phyloP scores from a whole-genome alignment of 352 stramenopile genomes.

The Phytopythium ostracodes region DNA sequence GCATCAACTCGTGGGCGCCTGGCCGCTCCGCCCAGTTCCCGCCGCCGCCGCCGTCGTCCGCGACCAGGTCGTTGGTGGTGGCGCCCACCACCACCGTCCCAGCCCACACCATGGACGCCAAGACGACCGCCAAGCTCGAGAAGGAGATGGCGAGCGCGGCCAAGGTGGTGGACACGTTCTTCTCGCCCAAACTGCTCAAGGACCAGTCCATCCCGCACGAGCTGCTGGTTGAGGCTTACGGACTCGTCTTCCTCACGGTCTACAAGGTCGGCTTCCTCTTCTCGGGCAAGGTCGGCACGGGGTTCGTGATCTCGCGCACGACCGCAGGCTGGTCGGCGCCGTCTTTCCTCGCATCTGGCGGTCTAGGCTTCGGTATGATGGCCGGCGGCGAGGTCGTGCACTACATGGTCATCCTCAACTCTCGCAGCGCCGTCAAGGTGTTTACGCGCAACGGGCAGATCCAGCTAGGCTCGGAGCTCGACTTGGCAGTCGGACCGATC shows the following conservation, averaged over 20 bases:
- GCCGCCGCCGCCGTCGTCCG: conserved; percentile 2
- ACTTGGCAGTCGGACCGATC: conserved; percentile 66
- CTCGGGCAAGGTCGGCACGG: conserved; percentile 72
- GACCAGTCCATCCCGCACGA: conserved; percentile 81
- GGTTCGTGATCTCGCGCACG: conserved; percentile 74
- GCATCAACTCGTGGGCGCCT: conserved; percentile 54
- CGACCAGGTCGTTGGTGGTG: conserved; percentile 7
- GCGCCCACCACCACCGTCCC: conserved; percentile 24
- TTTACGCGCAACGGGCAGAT: conserved; percentile 78
- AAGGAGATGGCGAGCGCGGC: conserved; percentile 61
- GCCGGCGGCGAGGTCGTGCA: conserved; percentile 75
- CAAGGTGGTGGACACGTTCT: conserved; percentile 67
- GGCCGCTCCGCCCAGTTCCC: background rate
- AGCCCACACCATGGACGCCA: conserved; percentile 50
- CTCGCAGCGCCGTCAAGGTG: conserved; percentile 66
- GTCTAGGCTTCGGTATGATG: conserved; percentile 82
- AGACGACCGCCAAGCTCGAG: conserved; percentile 51
- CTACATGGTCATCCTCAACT: conserved; percentile 82
- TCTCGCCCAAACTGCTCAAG: conserved; percentile 69
- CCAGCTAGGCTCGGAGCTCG: conserved; percentile 68
- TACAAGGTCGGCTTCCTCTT: conserved; percentile 82
- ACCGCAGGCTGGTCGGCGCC: conserved; percentile 69
- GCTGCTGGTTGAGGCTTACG: conserved; percentile 67
- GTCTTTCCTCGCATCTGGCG: conserved; percentile 64
- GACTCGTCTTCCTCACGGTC: conserved; percentile 75